Base-by-base conservation (phyloP, 106 monocot genomes). In the Phalaenopsis equestris region DNA sequence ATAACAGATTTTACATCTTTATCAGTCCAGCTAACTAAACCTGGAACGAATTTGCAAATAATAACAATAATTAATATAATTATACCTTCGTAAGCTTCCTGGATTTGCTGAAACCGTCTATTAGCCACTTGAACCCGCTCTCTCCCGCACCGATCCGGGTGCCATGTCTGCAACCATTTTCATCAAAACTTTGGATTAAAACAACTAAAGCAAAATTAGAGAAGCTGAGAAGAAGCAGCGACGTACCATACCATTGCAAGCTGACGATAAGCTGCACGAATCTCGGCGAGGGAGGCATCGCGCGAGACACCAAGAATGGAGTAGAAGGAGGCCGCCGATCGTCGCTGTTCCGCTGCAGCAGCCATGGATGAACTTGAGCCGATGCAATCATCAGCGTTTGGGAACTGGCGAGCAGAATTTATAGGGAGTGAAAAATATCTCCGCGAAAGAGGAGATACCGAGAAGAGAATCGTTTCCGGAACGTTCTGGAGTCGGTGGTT, bases 21-120 rank as follows among this genome's bases (percentile, higher is more conserved):
- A 12, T 10, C 14, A 52, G 14, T 15, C 52, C 0, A 52, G 52
- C 52, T 16, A 46, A 46, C 30, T 11, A 9, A 9, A 67, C 16
- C 36, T 1, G 19, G n/a, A 18, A 30, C 14, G 39, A 64, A 45
- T 39, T 48, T 11, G 24, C 23, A n/a, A 30, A 30, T 11, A 75
- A 82, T 82, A 78, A 19, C 8, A 8, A 43, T 41, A n/a, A 55
- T 24, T 56, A 37, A 45, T 78, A 9, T 15, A 41, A 19, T 7
- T 55, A 37, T 86, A 91, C 90, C 90, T 88, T 88, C 82, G 56
- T 91, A 88, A 4, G 91, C 91, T 57, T 91, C 88, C 76, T 89
- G 89, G 45, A 86, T 82, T 36, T 82, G 84, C 84, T 89, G 89
- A 74, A 89, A 89, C 56, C 81, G 49, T 18, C 74, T 6, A 30